Percentiles rank a stretch among this genome's conserved stretches.
These are phyloP conservation scores for Myxozyma neglecta DNA, from an alignment of 805 yeast species.

Conservation along the genomic window DNA sequence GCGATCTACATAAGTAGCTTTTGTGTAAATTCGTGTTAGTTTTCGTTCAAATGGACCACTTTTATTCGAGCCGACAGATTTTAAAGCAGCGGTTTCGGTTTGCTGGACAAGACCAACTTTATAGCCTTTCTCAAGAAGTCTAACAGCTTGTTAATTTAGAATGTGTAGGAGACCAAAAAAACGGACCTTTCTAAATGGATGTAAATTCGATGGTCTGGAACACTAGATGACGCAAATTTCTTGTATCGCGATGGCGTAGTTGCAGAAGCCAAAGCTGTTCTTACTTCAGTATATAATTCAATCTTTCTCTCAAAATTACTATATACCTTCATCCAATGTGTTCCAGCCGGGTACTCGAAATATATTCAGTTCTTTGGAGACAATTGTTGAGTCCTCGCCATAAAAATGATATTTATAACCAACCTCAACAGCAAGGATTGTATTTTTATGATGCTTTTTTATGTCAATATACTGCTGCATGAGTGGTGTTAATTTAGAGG, in stretches of 20 bases:
- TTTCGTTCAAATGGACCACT: slow-evolving; percentile 64
- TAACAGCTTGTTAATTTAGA: background rate
- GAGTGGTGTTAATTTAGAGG: slow-evolving; percentile 61
- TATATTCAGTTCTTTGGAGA: slow-evolving; percentile 62
- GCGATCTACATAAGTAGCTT: slow-evolving; percentile 78
- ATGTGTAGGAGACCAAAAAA: background rate
- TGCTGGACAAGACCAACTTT: slow-evolving; percentile 90
- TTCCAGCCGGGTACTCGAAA: slow-evolving; percentile 71
- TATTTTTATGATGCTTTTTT: slow-evolving; percentile 61
- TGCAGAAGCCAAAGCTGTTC: background rate
- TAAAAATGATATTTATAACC: slow-evolving; percentile 90
- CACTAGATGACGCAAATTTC: slow-evolving; percentile 77
- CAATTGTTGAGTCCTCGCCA: slow-evolving; percentile 77
- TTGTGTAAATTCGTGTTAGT: slow-evolving; percentile 71
- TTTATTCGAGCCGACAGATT: slow-evolving; percentile 53
- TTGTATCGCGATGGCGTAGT: slow-evolving; percentile 49
- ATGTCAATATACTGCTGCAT: slow-evolving; percentile 75
- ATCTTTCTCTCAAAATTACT: background rate
- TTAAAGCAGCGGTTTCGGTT: slow-evolving; percentile 74
- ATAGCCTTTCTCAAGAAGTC: slow-evolving; percentile 62
- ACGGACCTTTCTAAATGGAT: slow-evolving; percentile 63
- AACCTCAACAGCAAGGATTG: slow-evolving; percentile 76
- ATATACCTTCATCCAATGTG: slow-evolving; percentile 47
- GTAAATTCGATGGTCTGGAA: slow-evolving; percentile 75
- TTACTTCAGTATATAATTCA: background rate